phyloP scores from a whole-genome alignment of 148 eudicot species.

The Rhododendron simsii region DNA sequence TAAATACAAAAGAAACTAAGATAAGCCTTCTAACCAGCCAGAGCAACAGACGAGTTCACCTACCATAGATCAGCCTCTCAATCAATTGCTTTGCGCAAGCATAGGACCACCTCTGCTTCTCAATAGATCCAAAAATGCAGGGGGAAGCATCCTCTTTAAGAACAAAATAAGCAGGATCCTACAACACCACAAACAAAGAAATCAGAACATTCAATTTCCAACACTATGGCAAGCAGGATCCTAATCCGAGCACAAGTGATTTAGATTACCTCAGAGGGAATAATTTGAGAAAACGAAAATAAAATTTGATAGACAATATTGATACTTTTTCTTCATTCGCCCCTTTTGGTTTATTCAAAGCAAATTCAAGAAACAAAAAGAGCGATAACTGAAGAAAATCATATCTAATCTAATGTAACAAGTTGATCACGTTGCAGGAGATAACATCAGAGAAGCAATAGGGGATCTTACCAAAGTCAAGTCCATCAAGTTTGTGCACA shows the following conservation, averaged over 20 bases:
- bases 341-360: neutral
- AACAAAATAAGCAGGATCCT: conserved; percentile 92
- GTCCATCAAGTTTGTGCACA: neutral
- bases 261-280: neutral
- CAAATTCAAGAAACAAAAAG: neutral
- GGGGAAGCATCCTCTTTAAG: conserved; percentile 88
- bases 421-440: neutral
- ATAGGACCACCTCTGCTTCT: conserved; percentile 99
- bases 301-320: neutral
- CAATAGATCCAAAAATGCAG: conserved; percentile 95
- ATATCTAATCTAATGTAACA: neutral
- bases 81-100: conserved; percentile 98
- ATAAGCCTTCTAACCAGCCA: neutral
- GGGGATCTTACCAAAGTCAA: neutral
- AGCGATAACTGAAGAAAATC: neutral
- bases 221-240: conserved; percentile 51
- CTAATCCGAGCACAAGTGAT: conserved; percentile 27
- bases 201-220: neutral
- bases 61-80: conserved; percentile 93
- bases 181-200: conserved; percentile 10
- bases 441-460: neutral
- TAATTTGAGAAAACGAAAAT: neutral
- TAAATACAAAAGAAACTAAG: neutral
- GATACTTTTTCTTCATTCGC: neutral
- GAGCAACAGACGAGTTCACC: conserved; percentile 1